Evolutionary conservation across 2,329 filamentous ascomycete genomes (phyloP), one percentile per base, ranked within the genome.

Genomic region (Dactylellina leptospora): DNA sequence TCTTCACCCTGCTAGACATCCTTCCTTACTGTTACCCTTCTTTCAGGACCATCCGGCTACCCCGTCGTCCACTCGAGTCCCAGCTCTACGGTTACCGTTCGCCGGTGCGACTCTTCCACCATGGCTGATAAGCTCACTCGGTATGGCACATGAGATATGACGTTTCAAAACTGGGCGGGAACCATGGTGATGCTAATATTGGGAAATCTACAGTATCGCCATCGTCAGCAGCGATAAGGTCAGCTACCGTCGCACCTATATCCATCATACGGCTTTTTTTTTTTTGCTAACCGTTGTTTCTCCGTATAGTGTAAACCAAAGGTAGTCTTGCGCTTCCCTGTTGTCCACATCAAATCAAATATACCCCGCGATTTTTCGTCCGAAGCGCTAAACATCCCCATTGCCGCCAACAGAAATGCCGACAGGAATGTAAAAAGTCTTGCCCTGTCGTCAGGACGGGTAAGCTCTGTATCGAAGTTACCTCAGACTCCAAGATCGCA

Each of bases 141-240:
- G 92, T 96, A 88, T 78, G 88, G 79, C n/a, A 22, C 50, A 8
- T 40, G 74, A 25, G 62, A 55, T 55, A 45, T 55, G 59, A 47
- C 61, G n/a, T n/a, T 51, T 36, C n/a, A 36, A 40, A n/a, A 23
- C 33, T 36, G 38, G 5, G 13, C 6, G n/a, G 23, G 25, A 27
- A 13, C 25, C 16, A 63, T 30, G 23, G 38, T 36, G 33, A 47
- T 73, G 38, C 63, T 59, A 74, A 71, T 36, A 40, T 40, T 59
- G 25, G 48, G 38, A 66, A 27, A 47, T 55, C 28, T 77, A 50
- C 79, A 96, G 95, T 90, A 93, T 99, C 84, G 95, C 95, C 79
- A 99, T 99, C 84, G 91, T 99, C 85, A 97, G 93, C 83, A 90
- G 87, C 81, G 95, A 99, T 89, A 97, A 99, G 89, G 92, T 95